Conservation (phyloP, 2,329 filamentous ascomycete species). For the Penicillium olsonii region DNA sequence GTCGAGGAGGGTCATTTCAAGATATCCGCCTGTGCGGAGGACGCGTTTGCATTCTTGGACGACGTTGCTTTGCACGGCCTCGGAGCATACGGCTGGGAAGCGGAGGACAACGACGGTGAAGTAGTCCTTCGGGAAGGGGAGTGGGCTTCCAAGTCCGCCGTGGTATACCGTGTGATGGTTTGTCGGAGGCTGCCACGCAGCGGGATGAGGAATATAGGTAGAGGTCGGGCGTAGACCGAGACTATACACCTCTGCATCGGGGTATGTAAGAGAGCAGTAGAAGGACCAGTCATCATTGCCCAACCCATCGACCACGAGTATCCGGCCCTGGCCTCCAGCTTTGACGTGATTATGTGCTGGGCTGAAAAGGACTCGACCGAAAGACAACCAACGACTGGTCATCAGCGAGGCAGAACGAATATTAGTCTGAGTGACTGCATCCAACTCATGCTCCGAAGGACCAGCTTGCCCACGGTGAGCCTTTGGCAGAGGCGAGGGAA, state of each 20-base stretch:
- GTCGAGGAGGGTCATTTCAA: slow-evolving; percentile 52
- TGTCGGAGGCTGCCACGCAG: slow-evolving; percentile 44
- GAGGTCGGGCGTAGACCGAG: slow-evolving; percentile 39
- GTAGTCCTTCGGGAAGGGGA: slow-evolving; percentile 50
- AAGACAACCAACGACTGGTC: slow-evolving; percentile 54
- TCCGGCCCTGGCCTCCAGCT: slow-evolving; percentile 41
- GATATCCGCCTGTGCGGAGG: slow-evolving; percentile 50
- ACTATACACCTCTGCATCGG: slow-evolving; percentile 48
- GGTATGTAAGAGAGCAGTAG: slow-evolving; percentile 53
- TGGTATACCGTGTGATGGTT: slow-evolving; percentile 49
- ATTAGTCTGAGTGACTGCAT: slow-evolving; percentile 47
- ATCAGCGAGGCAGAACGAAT: slow-evolving; percentile 53
- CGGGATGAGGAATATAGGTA: slow-evolving; percentile 37
- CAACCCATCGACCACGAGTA: slow-evolving; percentile 52
- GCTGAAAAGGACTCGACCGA: slow-evolving; percentile 53
- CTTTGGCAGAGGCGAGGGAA: slow-evolving; percentile 24
- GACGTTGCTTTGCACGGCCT: slow-evolving; percentile 45
- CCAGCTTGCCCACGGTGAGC: slow-evolving; percentile 37
- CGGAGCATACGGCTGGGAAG: slow-evolving; percentile 49
- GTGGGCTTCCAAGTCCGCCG: slow-evolving; percentile 39
- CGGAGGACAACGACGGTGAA: slow-evolving; percentile 50
- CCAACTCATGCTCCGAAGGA: slow-evolving; percentile 44
- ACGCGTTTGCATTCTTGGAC: slow-evolving; percentile 53
- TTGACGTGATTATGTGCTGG: slow-evolving; percentile 51
- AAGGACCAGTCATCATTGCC: slow-evolving; percentile 57